Conservation (phyloP, 2,329 filamentous ascomycete genomes). For the Sclerotiophoma versabilis region DNA sequence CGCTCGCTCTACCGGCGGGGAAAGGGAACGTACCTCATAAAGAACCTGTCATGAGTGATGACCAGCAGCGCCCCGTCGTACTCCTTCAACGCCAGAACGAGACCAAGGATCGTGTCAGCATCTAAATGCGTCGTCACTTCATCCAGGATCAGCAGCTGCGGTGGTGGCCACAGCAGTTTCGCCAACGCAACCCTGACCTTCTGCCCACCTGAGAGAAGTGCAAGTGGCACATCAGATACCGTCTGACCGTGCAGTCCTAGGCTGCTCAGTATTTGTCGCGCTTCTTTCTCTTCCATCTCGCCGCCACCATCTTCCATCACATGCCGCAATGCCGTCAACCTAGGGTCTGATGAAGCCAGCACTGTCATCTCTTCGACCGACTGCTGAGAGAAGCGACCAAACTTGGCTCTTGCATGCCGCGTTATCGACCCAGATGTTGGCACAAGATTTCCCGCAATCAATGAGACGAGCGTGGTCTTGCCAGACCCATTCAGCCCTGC, state of each 20-base stretch:
- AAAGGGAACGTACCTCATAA: slow-evolving; percentile 64
- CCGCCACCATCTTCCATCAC: slow-evolving; percentile 62
- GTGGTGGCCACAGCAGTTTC: slow-evolving; percentile 70
- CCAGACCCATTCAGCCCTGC: slow-evolving; percentile 82
- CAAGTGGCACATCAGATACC: slow-evolving; percentile 75
- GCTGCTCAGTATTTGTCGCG: slow-evolving; percentile 70
- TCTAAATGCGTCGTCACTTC: slow-evolving; percentile 88
- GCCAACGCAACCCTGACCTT: slow-evolving; percentile 70
- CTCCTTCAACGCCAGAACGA: slow-evolving; percentile 69
- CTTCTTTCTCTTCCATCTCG: slow-evolving; percentile 68
- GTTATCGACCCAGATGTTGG: slow-evolving; percentile 69
- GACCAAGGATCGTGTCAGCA: slow-evolving; percentile 77
- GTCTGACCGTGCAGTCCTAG: slow-evolving; percentile 74
- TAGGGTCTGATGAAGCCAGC: slow-evolving; percentile 59
- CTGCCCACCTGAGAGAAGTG: slow-evolving; percentile 80
- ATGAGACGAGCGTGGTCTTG: slow-evolving; percentile 78
- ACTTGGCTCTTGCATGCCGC: slow-evolving; percentile 71
- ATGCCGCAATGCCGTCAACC: slow-evolving; percentile 70
- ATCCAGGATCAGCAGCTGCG: slow-evolving; percentile 78
- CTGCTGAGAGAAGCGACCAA: slow-evolving; percentile 83
- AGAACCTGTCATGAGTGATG: slow-evolving; percentile 83
- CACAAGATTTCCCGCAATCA: slow-evolving; percentile 59
- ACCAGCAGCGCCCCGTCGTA: slow-evolving; percentile 80
- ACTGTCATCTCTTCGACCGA: slow-evolving; percentile 73
- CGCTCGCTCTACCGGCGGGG: background rate